phyloP scores from a whole-genome alignment of 768 basidiomycete genomes.

The Hericium erinaceus region DNA sequence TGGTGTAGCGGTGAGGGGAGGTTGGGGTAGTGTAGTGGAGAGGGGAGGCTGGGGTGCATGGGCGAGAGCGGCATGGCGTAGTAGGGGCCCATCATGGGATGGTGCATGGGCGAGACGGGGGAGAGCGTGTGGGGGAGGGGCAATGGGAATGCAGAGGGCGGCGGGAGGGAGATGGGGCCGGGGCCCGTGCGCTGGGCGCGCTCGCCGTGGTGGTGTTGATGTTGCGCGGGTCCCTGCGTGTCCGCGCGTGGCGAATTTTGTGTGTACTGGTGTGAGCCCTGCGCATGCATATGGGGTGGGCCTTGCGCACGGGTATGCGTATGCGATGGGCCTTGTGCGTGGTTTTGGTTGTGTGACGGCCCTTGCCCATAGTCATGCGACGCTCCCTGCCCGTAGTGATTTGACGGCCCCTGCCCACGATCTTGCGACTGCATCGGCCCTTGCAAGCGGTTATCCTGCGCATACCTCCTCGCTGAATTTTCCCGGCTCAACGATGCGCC shows the following conservation, averaged over 20 bases:
- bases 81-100: background rate
- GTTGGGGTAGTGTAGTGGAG: constrained; percentile 22
- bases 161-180: constrained; percentile 62
- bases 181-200: constrained; percentile 28
- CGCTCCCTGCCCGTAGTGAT: no score
- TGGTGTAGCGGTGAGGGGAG: constrained; percentile 32
- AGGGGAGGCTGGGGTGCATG: constrained; percentile 22
- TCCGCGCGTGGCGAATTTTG: no score
- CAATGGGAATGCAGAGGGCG: constrained; percentile 36
- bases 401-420: no score
- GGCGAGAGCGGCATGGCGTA: background rate
- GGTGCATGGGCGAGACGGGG: constrained; percentile 8
- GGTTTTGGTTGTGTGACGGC: no score
- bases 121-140: constrained; percentile 27
- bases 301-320: background rate
- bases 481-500: no score
- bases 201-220: background rate
- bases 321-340: no score
- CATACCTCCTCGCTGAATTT: no score
- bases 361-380: no score
- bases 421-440: no score
- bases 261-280: background rate
- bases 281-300: constrained; percentile 1
- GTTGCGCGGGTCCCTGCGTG: no score
- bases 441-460: no score